Base-by-base conservation (phyloP, 352 stramenopile species). In the Globisporangium takayamanum region DNA sequence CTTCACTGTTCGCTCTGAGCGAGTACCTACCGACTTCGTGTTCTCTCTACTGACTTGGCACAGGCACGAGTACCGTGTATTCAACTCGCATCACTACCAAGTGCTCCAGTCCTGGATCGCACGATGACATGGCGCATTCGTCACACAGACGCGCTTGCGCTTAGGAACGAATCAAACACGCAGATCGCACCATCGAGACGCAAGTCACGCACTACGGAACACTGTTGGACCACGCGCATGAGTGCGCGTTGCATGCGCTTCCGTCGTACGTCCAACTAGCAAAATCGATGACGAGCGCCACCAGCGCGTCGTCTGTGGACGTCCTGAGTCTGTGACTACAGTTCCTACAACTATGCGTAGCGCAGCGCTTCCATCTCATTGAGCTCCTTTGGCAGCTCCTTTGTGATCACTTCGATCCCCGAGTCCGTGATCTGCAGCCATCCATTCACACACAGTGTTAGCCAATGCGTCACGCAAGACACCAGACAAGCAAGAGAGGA, bases 371-470 rank as follows among this genome's bases (percentile, higher is more conserved):
- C 81, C 67, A 94, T 87, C 47, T 72, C 84, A 22, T 75, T 44
- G 33, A 92, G 63, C 45, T 89, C 74, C 49, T 94, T 94, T 28
- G 84, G 81, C 28, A 90, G 66, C 6, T 75, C 67, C 20, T 70
- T 70, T 37, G 84, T 90, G 49, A 81, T 80, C 53, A 94, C 69
- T 52, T 94, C 84, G 50, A 94, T 89, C 7, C 80, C 78, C 11
- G 70, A 79, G 37, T 86, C 72, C 25, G 68, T 88, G 62, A 94
- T 89, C 84, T 94, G 58, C 18, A 55, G 16, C 10, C 20, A 37
- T 7, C 14, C 26, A 28, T 22, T 18, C 6, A 55, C 15, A 60
- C 26, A 64, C 10, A 57, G 30, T 36, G 12, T 5, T 18, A 37
- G 58, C 12, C 55, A 28, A 57, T 25, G 12, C 18, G 5, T 36